A percentile compares a stretch with the other conserved stretches of the same genome.
These are phyloP conservation scores for Hebeloma cylindrosporum DNA, from an alignment of 768 basidiomycete genomes.

Conservation along the genomic window DNA sequence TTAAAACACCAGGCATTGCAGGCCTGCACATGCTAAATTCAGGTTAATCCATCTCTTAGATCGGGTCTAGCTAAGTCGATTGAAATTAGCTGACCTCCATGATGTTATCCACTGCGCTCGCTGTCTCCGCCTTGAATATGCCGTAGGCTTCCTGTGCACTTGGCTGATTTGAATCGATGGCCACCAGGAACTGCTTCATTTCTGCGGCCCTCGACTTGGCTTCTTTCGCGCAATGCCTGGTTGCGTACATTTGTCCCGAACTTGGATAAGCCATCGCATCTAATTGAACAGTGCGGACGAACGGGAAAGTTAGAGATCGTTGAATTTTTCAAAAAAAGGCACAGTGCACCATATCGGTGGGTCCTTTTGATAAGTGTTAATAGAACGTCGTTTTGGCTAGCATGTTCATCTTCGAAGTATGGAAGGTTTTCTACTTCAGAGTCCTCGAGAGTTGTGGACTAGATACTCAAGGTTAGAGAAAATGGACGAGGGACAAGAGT, in stretches of 20 bases:
- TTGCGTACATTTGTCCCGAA: background rate
- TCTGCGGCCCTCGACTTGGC: background rate
- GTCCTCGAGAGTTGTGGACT: background rate
- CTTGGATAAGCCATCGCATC: background rate
- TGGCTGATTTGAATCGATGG: background rate
- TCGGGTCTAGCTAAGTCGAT: background rate
- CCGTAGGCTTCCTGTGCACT: background rate
- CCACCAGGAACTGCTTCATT: background rate
- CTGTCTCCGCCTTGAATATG: background rate
- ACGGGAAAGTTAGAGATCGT: background rate
- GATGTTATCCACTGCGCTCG: background rate
- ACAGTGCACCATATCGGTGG: background rate
- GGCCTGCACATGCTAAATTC: background rate
- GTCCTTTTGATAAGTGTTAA: constrained; percentile 1
- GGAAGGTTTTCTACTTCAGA: background rate
- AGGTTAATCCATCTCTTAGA: no score
- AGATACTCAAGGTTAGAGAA: no score
- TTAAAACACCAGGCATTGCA: background rate
- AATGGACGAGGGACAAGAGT: no score
- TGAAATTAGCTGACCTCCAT: background rate
- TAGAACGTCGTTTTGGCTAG: background rate
- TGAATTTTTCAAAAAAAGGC: background rate
- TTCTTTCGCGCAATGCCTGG: background rate
- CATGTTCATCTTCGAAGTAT: background rate
- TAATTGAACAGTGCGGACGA: background rate